Evolutionary conservation across 805 yeast species (phyloP).

Genomic region (Yamadazyma ubonensis): DNA sequence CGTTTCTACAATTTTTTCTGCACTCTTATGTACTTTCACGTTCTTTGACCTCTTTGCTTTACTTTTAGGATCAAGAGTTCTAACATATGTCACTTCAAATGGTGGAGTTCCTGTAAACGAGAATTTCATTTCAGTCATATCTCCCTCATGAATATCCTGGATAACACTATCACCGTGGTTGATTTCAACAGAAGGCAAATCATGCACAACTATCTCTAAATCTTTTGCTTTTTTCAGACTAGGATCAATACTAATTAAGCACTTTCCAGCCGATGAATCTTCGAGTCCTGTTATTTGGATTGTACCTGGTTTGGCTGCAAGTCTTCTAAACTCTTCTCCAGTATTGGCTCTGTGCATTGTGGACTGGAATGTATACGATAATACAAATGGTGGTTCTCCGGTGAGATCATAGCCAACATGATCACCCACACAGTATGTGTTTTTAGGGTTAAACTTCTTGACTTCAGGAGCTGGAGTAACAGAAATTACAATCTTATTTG

Average conservation of each 20-base stretch:
- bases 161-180: slow-evolving; percentile 72
- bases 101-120: slow-evolving; percentile 89
- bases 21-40: slow-evolving; percentile 14
- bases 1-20: slow-evolving; percentile 20
- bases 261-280: slow-evolving; percentile 71
- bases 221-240: slow-evolving; percentile 30
- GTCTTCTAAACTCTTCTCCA: slow-evolving; percentile 50
- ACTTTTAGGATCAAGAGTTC: slow-evolving; percentile 42
- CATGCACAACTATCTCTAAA: slow-evolving; percentile 38
- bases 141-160: slow-evolving; percentile 92
- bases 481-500: slow-evolving; percentile 48
- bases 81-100: slow-evolving; percentile 77
- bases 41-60: slow-evolving; percentile 35
- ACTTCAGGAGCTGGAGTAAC: slow-evolving; percentile 80
- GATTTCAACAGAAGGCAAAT: slow-evolving; percentile 74
- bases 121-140: slow-evolving; percentile 83
- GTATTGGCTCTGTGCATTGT: slow-evolving; percentile 56
- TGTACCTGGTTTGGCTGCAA: slow-evolving; percentile 82
- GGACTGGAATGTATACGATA: slow-evolving; percentile 73
- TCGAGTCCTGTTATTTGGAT: slow-evolving; percentile 64
- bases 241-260: slow-evolving; percentile 59
- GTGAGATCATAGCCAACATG: slow-evolving; percentile 70
- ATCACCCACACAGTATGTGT: slow-evolving; percentile 77
- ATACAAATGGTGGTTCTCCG: slow-evolving; percentile 78
- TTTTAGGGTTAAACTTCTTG: slow-evolving; percentile 23